phyloP scores from a whole-genome alignment of 805 yeast genomes.

The Kregervanrija delftensis region DNA sequence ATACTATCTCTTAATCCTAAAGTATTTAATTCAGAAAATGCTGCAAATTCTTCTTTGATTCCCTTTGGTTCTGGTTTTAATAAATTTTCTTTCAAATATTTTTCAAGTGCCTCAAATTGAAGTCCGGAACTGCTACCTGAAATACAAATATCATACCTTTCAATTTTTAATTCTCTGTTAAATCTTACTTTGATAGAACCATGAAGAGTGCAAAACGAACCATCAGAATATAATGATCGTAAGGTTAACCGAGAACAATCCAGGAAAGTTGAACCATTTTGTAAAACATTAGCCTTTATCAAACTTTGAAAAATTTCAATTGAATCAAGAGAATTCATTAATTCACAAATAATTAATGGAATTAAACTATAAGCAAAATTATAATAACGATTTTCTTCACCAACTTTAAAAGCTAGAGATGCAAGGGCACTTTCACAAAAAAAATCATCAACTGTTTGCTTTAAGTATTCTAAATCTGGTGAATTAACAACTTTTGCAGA shows the following conservation, averaged over 20 bases:
- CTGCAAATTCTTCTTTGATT: constrained; percentile 14
- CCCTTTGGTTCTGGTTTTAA: no score
- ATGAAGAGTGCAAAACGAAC: constrained; percentile 55
- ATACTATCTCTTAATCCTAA: constrained; percentile 62
- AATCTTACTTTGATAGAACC: constrained; percentile 59
- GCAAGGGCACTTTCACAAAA: constrained; percentile 47
- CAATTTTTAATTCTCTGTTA: constrained; percentile 57
- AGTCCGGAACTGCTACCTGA: constrained; percentile 38
- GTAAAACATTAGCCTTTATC: constrained; percentile 44
- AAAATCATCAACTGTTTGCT: constrained; percentile 39
- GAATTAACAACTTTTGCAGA: constrained; percentile 29
- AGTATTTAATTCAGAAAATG: constrained; percentile 41
- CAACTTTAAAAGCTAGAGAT: constrained; percentile 39
- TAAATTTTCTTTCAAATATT: constrained; percentile 29
- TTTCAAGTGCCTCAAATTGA: constrained; percentile 41
- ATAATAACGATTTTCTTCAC: constrained; percentile 46
- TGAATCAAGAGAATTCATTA: constrained; percentile 43
- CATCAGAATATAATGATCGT: constrained; percentile 56
- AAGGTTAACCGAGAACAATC: constrained; percentile 46
- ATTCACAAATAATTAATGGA: constrained; percentile 53
- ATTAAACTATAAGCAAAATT: constrained; percentile 59
- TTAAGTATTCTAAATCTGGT: constrained; percentile 44
- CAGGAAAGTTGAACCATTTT: constrained; percentile 46
- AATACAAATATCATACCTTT: constrained; percentile 60
- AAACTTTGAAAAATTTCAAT: constrained; percentile 46